Evolutionary conservation across 352 stramenopile species (phyloP).

Genomic region (Hyaloperonospora arabidopsidis): DNA sequence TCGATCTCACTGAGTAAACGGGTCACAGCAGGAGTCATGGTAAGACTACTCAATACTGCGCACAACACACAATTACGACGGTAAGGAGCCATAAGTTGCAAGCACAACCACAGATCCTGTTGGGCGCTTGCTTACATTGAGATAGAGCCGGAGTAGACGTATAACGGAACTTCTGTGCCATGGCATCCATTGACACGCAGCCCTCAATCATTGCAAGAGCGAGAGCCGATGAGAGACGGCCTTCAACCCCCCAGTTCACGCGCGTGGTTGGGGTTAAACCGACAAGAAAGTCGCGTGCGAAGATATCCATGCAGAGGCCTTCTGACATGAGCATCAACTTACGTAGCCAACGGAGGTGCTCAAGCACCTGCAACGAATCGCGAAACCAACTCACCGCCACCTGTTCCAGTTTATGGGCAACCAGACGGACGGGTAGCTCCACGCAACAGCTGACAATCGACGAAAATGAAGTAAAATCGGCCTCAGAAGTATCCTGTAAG

Average conservation of each 20-base stretch:
- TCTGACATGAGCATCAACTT: slow-evolving; percentile 68
- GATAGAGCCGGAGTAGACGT: slow-evolving; percentile 28
- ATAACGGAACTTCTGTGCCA: slow-evolving; percentile 43
- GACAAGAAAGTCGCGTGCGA: slow-evolving; percentile 47
- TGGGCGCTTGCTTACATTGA: slow-evolving; percentile 24
- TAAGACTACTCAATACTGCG: slow-evolving; percentile 34
- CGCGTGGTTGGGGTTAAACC: slow-evolving; percentile 38
- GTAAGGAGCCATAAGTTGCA: neutral
- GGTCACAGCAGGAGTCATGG: slow-evolving; percentile 25
- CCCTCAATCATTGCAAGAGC: slow-evolving; percentile 54
- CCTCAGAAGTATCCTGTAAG: slow-evolving; percentile 15
- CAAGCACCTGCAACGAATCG: slow-evolving; percentile 32
- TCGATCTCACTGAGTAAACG: slow-evolving; percentile 39
- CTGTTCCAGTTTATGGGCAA: slow-evolving; percentile 39
- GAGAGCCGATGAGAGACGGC: slow-evolving; percentile 41
- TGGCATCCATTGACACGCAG: slow-evolving; percentile 16
- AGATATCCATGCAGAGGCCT: slow-evolving; percentile 65
- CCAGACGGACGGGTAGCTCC: slow-evolving; percentile 29
- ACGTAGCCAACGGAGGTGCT: slow-evolving; percentile 51
- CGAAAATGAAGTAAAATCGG: slow-evolving; percentile 34
- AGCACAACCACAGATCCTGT: neutral
- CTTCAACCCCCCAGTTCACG: slow-evolving; percentile 38
- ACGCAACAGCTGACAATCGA: slow-evolving; percentile 38
- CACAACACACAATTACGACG: slow-evolving; percentile 1
- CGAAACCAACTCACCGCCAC: slow-evolving; percentile 40